phyloP scores from a whole-genome alignment of 768 basidiomycete species.

The Auriscalpium microsporum region DNA sequence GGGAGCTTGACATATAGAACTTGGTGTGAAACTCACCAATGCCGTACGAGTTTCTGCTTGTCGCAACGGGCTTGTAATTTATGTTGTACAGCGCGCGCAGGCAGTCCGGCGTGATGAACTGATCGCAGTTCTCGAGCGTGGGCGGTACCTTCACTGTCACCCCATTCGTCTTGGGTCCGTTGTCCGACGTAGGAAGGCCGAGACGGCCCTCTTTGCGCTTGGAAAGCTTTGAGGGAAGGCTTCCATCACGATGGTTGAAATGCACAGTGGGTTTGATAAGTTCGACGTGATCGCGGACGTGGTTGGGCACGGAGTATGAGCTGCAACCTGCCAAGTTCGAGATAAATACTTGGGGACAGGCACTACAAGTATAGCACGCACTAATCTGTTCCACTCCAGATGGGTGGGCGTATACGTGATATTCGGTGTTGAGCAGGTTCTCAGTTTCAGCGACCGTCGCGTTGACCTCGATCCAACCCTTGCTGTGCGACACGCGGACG shows the following conservation, averaged over 20 bases:
- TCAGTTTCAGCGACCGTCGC: conserved; percentile 37
- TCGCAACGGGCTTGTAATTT: conserved; percentile 35
- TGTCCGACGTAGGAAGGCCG: conserved; percentile 11
- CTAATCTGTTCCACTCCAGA: conserved; percentile 30
- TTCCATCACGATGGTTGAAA: conserved; percentile 21
- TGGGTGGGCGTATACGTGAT: conserved; percentile 34
- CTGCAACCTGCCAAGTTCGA: conserved; percentile 24
- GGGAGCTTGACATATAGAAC: neutral
- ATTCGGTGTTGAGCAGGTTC: conserved; percentile 32
- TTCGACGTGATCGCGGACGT: conserved; percentile 32
- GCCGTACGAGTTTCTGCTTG: conserved; percentile 44
- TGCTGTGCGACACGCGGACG: conserved; percentile 24
- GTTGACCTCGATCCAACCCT: conserved; percentile 34
- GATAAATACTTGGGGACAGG: neutral
- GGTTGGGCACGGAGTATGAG: conserved; percentile 33
- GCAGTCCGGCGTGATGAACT: conserved; percentile 46
- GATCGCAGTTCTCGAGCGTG: conserved; percentile 26
- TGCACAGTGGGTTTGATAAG: conserved; percentile 39
- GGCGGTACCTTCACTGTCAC: conserved; percentile 10
- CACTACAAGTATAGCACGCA: conserved; percentile 8
- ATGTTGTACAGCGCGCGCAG: conserved; percentile 51
- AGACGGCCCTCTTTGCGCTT: conserved; percentile 16
- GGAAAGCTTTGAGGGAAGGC: neutral
- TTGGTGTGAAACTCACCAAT: conserved; percentile 24
- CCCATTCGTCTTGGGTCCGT: neutral